Evolutionary conservation across 345 rosid genomes (phyloP).

Genomic region (Hevea brasiliensis): DNA sequence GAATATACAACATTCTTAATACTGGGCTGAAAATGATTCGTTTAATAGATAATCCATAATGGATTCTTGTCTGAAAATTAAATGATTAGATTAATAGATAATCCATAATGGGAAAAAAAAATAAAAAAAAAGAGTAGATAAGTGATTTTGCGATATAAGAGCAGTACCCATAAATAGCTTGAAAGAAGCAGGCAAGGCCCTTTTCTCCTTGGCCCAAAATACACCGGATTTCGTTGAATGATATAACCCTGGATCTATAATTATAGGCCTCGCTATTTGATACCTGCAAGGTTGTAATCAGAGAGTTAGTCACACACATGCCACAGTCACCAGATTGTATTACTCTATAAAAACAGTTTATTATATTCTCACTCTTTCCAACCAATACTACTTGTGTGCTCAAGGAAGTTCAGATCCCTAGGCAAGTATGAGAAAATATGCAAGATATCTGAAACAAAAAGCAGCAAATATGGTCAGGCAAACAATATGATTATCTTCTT

Average conservation of each 20-base stretch:
- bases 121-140: not conserved
- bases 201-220: constrained; percentile 84
- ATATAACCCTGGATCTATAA: constrained; percentile 89
- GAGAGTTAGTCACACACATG: not conserved
- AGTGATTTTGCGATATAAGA: not conserved
- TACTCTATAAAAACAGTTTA: not conserved
- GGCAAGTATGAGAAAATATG: constrained; percentile 92
- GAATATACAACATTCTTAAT: not conserved
- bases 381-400: constrained; percentile 85
- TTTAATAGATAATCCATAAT: too few relatives aligned
- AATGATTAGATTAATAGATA: too few relatives aligned
- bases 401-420: constrained; percentile 83
- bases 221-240: constrained; percentile 78
- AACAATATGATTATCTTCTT: not conserved
- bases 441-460: constrained; percentile 70
- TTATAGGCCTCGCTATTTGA: constrained; percentile 83
- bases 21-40: too few relatives aligned
- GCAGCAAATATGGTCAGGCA: constrained; percentile 19
- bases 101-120: not conserved
- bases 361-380: constrained; percentile 91
- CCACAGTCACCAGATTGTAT: constrained; percentile 1
- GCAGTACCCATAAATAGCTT: constrained; percentile 76
- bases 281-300: constrained; percentile 36
- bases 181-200: constrained; percentile 86
- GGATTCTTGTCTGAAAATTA: too few relatives aligned